These are phyloP conservation scores for Leccinum sublutescens DNA, from an alignment of 768 basidiomycete genomes.

Conservation along the genomic window DNA sequence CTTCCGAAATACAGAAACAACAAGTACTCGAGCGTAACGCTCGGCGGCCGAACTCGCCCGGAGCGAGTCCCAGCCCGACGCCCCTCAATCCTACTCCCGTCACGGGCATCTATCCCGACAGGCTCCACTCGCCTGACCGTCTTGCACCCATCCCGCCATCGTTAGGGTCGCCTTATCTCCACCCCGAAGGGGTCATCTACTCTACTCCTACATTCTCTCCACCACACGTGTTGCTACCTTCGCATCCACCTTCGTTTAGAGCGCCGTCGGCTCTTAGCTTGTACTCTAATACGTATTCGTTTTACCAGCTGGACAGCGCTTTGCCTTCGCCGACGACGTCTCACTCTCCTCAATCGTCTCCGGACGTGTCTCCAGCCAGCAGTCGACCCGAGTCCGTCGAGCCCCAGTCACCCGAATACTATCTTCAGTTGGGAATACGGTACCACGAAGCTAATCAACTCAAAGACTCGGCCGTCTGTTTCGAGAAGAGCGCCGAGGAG, in stretches of 20 bases:
- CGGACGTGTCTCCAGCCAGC: too few relatives aligned
- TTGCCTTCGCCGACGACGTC: constrained; percentile 44
- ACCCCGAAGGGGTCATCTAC: constrained; percentile 12
- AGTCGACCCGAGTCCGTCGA: constrained; percentile 10
- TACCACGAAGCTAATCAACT: constrained; percentile 76
- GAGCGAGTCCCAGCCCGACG: constrained; percentile 6
- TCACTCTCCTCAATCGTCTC: constrained; percentile 8
- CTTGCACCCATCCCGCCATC: not conserved
- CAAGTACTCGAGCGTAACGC: constrained; percentile 60
- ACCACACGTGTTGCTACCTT: constrained; percentile 19
- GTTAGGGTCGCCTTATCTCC: constrained; percentile 12
- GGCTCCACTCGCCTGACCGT: not conserved
- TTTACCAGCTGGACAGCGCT: constrained; percentile 54
- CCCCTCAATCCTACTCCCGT: constrained; percentile 18
- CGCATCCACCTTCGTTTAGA: constrained; percentile 38
- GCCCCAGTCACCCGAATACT: constrained; percentile 56
- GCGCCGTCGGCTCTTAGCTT: constrained; percentile 41
- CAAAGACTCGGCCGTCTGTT: constrained; percentile 64
- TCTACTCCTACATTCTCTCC: constrained; percentile 16
- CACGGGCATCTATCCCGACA: constrained; percentile 19
- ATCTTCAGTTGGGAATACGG: constrained; percentile 71
- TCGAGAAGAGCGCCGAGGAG: constrained; percentile 72
- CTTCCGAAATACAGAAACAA: constrained; percentile 40
- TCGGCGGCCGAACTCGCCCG: constrained; percentile 36
- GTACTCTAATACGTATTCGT: constrained; percentile 63